These are phyloP conservation scores for Endoconidiophora polonica DNA, from an alignment of 2,329 filamentous ascomycete species.

Conservation along the genomic window DNA sequence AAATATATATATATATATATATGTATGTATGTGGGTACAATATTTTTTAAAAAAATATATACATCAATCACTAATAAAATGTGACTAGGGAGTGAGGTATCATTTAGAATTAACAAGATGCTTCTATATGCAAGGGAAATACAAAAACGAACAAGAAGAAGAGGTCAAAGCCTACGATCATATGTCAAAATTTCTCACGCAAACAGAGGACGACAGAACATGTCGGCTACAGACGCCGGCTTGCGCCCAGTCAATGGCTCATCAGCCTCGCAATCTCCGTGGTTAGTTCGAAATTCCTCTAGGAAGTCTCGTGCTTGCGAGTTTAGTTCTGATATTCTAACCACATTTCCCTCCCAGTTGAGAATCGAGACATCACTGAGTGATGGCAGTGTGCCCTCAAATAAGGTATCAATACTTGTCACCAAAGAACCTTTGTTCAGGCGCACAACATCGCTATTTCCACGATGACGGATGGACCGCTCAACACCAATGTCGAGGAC, in stretches of 20 bases:
- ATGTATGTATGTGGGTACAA: no score
- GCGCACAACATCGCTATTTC: constrained; percentile 18
- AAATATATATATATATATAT: no score
- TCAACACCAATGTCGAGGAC: constrained; percentile 13
- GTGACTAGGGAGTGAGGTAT: no score
- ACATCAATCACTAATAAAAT: no score
- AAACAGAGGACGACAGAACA: constrained; percentile 40
- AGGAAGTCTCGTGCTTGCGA: constrained; percentile 35
- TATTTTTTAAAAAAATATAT: no score
- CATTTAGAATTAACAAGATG: no score
- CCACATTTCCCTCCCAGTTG: constrained; percentile 39
- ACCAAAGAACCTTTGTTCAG: constrained; percentile 28
- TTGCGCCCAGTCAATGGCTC: constrained; percentile 15
- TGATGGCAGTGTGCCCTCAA: constrained; percentile 26
- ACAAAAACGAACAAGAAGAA: no score
- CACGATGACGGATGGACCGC: not conserved
- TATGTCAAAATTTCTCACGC: no score
- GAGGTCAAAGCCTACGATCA: no score
- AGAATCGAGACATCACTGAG: constrained; percentile 40
- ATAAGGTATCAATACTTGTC: constrained; percentile 32
- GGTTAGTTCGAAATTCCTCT: constrained; percentile 38
- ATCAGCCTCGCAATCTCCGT: constrained; percentile 47
- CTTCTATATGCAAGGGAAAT: no score
- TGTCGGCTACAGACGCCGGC: constrained; percentile 33
- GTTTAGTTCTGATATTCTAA: constrained; percentile 22